A percentile compares a stretch with the other conserved stretches of the same genome.
Conservation (phyloP, 2,329 filamentous ascomycete species). For the Colletotrichum brevisporum region DNA sequence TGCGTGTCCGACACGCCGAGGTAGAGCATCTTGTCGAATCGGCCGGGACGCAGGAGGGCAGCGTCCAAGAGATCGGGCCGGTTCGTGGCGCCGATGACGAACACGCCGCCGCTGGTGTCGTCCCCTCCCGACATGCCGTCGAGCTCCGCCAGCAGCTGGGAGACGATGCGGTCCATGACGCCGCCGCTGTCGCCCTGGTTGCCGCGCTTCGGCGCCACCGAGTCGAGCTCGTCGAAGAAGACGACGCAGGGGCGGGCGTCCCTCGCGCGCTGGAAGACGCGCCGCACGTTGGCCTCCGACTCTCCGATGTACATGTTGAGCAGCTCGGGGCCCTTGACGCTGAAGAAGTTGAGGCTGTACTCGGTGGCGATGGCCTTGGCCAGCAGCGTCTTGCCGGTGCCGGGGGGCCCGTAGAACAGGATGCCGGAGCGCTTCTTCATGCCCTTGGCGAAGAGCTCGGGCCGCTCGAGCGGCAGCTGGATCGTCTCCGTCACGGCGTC, state of each 20-base stretch:
- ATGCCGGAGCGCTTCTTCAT: slow-evolving; percentile 99
- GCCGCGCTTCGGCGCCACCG: slow-evolving; percentile 94
- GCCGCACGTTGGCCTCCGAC: slow-evolving; percentile 90
- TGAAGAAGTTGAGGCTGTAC: slow-evolving; percentile 95
- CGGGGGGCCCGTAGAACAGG: slow-evolving; percentile 87
- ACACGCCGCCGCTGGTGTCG: slow-evolving; percentile 85
- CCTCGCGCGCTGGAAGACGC: slow-evolving; percentile 88
- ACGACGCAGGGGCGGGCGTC: slow-evolving; percentile 91
- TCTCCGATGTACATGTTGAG: slow-evolving; percentile 98
- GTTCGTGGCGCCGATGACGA: slow-evolving; percentile 97
- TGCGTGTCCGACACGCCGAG: slow-evolving; percentile 96
- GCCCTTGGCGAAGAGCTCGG: slow-evolving; percentile 94
- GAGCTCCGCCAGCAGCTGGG: slow-evolving; percentile 92
- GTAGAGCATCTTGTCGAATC: slow-evolving; percentile 99
- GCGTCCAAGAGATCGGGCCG: slow-evolving; percentile 93
- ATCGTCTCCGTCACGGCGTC: slow-evolving; percentile 98
- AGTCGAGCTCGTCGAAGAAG: slow-evolving; percentile 94
- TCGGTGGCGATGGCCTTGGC: slow-evolving; percentile 95
- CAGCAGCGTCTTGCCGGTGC: slow-evolving; percentile 92
- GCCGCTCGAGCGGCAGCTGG: slow-evolving; percentile 89
- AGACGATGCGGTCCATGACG: slow-evolving; percentile 98
- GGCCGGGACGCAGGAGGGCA: slow-evolving; percentile 87
- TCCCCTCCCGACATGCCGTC: slow-evolving; percentile 98
- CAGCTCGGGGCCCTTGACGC: slow-evolving; percentile 90
- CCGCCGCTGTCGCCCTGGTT: slow-evolving; percentile 98